These are phyloP conservation scores for Colletotrichum sidae DNA, from an alignment of 2,329 filamentous ascomycete species.

Conservation along the genomic window DNA sequence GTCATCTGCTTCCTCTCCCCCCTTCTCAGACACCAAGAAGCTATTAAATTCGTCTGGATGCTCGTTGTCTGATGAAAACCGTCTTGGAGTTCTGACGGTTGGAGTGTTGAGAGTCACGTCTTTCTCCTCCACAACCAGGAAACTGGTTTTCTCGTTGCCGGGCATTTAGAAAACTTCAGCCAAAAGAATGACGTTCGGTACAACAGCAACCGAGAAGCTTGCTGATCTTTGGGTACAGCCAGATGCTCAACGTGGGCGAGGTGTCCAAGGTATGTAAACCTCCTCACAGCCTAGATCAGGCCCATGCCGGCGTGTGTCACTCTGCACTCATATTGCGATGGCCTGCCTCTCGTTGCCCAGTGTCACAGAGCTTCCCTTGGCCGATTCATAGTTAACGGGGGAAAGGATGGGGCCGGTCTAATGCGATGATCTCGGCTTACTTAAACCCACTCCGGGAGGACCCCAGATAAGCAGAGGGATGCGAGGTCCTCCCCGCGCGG, in stretches of 20 bases:
- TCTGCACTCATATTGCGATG: too few relatives aligned
- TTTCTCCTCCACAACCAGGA: not conserved
- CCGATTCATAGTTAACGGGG: too few relatives aligned
- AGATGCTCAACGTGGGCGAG: not conserved
- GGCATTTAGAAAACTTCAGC: constrained; percentile 12
- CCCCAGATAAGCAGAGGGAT: too few relatives aligned
- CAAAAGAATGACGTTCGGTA: not conserved
- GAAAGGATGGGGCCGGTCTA: too few relatives aligned
- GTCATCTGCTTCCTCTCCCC: not conserved
- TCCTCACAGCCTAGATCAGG: constrained; percentile 1
- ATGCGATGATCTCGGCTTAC: too few relatives aligned
- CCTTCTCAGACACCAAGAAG: constrained; percentile 3
- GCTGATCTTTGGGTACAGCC: not conserved
- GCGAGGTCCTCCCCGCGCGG: too few relatives aligned
- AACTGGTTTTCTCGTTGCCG: not conserved
- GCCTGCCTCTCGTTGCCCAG: too few relatives aligned
- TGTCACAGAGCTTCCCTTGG: too few relatives aligned
- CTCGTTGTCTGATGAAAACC: constrained; percentile 9
- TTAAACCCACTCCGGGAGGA: too few relatives aligned
- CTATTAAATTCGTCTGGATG: constrained; percentile 7
- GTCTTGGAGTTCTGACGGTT: not conserved
- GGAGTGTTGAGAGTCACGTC: not conserved
- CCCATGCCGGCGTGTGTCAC: not conserved
- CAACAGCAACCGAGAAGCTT: constrained; percentile 6
- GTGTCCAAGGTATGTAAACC: constrained; percentile 5